Percentiles rank a stretch among this genome's conserved stretches.
Evolutionary conservation across 176 grass and related monocot species (phyloP).

Genomic region (Eleusine coracana): DNA sequence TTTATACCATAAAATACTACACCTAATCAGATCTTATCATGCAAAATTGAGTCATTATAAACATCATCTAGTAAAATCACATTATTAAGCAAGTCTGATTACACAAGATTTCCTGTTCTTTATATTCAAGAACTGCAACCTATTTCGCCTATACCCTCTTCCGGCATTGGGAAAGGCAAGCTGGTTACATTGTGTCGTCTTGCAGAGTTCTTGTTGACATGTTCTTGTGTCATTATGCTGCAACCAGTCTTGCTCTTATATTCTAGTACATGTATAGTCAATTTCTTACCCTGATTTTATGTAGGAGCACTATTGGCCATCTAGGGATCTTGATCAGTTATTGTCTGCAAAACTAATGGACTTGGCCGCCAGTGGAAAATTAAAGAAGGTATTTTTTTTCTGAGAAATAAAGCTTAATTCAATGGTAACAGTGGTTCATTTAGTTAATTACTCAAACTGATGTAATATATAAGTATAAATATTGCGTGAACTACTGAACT

Average conservation of each 20-base stretch:
- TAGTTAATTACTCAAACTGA: not conserved
- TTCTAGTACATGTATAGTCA: not conserved
- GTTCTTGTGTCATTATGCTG: not conserved
- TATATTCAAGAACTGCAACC: conserved; percentile 7
- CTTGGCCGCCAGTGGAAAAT: conserved; percentile 59
- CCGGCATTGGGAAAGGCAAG: not conserved
- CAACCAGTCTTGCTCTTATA: not conserved
- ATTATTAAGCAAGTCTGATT: not conserved
- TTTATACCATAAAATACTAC: conserved; percentile 7
- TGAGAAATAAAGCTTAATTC: conserved; percentile 8
- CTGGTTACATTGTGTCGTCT: conserved; percentile 7
- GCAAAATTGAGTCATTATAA: conserved; percentile 12
- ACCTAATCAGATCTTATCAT: not conserved
- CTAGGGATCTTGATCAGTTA: conserved; percentile 68
- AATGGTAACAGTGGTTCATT: not conserved
- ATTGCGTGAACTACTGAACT: not conserved
- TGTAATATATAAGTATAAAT: not conserved
- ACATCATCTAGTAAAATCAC: conserved; percentile 3
- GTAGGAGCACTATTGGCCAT: conserved; percentile 60
- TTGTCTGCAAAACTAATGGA: conserved; percentile 67
- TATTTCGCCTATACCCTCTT: not conserved
- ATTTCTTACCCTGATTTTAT: conserved; percentile 32
- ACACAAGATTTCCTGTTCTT: not conserved
- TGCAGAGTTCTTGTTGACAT: not conserved
- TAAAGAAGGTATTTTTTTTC: conserved; percentile 61